phyloP scores from a whole-genome alignment of 2,329 filamentous ascomycete species.

The Hypoxylon sp. region DNA sequence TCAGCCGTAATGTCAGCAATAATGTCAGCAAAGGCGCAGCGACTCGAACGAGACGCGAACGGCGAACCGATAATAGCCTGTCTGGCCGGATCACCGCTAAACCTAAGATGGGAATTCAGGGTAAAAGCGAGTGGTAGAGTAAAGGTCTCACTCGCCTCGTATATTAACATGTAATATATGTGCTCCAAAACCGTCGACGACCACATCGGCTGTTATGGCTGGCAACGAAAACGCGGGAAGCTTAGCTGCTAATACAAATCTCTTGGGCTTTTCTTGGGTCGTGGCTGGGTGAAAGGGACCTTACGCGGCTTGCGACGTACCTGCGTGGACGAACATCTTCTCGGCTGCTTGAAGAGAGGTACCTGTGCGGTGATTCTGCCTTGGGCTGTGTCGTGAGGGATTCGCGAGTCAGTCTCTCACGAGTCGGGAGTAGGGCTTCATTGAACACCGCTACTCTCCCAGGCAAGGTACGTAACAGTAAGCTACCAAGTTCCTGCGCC shows the following conservation, averaged over 20 bases:
- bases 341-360: background rate
- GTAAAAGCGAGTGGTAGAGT: slow-evolving; percentile 34
- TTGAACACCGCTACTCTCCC: slow-evolving; percentile 5
- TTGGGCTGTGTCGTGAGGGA: background rate
- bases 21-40: slow-evolving; percentile 11
- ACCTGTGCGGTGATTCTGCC: background rate
- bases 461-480: background rate
- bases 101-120: slow-evolving; percentile 33
- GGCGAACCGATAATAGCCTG: slow-evolving; percentile 40
- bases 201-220: slow-evolving; percentile 34
- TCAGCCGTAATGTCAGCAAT: slow-evolving; percentile 5
- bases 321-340: background rate
- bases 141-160: slow-evolving; percentile 28
- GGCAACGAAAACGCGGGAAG: slow-evolving; percentile 4
- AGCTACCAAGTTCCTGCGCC: background rate
- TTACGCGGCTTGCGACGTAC: slow-evolving; percentile 1
- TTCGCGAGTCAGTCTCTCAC: slow-evolving; percentile 1
- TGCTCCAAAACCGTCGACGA: slow-evolving; percentile 20
- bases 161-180: slow-evolving; percentile 40
- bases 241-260: slow-evolving; percentile 3
- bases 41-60: slow-evolving; percentile 31
- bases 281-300: background rate
- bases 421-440: background rate
- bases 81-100: slow-evolving; percentile 31
- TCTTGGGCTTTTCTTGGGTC: slow-evolving; percentile 1